Evolutionary conservation across 352 stramenopile species (phyloP).

Genomic region (Pythium diclinum): DNA sequence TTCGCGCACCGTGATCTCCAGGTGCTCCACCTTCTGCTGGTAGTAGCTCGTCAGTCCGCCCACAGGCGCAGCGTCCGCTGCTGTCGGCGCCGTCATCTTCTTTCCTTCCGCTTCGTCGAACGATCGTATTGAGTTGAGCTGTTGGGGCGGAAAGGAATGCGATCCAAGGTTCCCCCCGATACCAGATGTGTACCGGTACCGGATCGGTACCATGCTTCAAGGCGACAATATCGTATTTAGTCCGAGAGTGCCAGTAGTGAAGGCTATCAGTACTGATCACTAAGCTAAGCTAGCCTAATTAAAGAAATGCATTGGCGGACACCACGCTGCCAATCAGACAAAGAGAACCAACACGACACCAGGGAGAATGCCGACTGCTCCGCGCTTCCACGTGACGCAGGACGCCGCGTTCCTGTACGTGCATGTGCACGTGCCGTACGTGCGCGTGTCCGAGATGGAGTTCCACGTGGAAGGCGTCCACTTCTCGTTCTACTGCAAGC

Average conservation of each 20-base stretch:
- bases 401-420: conserved; percentile 81
- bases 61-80: conserved; percentile 23
- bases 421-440: conserved; percentile 88
- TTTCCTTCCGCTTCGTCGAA: conserved; percentile 12
- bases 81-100: conserved; percentile 45
- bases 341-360: background rate
- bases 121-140: background rate
- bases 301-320: background rate
- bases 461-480: conserved; percentile 87
- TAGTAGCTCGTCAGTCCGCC: conserved; percentile 90
- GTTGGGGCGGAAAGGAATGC: conserved; percentile 5
- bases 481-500: conserved; percentile 96
- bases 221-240: conserved; percentile 14
- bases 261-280: background rate
- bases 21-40: conserved; percentile 94
- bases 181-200: conserved; percentile 22
- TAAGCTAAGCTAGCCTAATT: background rate
- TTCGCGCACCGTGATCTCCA: conserved; percentile 92
- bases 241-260: background rate
- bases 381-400: conserved; percentile 83
- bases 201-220: conserved; percentile 17
- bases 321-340: background rate
- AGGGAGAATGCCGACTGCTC: conserved; percentile 66
- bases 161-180: conserved; percentile 20
- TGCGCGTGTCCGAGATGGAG: conserved; percentile 91